phyloP scores from a whole-genome alignment of 2,329 filamentous ascomycete species.

The Leptoxyphium fumago region DNA sequence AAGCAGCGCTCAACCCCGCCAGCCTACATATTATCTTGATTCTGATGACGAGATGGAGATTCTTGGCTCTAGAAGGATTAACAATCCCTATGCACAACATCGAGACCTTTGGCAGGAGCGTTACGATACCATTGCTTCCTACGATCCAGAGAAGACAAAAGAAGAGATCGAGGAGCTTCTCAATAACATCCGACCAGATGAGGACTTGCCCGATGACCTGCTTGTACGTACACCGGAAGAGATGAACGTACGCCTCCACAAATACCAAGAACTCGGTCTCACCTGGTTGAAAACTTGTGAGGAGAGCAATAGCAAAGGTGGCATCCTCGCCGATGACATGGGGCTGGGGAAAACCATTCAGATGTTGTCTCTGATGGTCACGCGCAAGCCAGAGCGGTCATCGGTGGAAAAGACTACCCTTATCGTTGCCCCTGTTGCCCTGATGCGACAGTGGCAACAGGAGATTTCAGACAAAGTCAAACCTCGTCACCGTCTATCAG shows the following conservation, averaged over 20 bases:
- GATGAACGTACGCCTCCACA: constrained; percentile 55
- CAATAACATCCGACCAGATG: constrained; percentile 58
- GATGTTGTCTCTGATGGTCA: constrained; percentile 61
- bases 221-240: constrained; percentile 55
- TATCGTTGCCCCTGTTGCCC: constrained; percentile 64
- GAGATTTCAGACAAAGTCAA: constrained; percentile 62
- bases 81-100: constrained; percentile 11
- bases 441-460: constrained; percentile 72
- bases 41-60: constrained; percentile 12
- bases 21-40: constrained; percentile 5
- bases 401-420: constrained; percentile 56
- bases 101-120: constrained; percentile 12
- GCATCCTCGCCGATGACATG: constrained; percentile 71
- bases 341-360: constrained; percentile 76
- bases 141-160: constrained; percentile 38
- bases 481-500: constrained; percentile 41
- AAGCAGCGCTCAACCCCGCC: constrained; percentile 2
- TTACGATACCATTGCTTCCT: constrained; percentile 11
- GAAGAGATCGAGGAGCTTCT: constrained; percentile 57
- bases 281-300: constrained; percentile 67
- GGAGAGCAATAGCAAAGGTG: constrained; percentile 54
- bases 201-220: constrained; percentile 36
- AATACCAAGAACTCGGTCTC: constrained; percentile 67
- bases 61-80: constrained; percentile 8
- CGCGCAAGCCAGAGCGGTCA: constrained; percentile 43